Evolutionary conservation across 78 protist genomes (phyloP), one percentile per base, ranked within the genome.

Genomic region (Dictyostelium firmibasis): DNA sequence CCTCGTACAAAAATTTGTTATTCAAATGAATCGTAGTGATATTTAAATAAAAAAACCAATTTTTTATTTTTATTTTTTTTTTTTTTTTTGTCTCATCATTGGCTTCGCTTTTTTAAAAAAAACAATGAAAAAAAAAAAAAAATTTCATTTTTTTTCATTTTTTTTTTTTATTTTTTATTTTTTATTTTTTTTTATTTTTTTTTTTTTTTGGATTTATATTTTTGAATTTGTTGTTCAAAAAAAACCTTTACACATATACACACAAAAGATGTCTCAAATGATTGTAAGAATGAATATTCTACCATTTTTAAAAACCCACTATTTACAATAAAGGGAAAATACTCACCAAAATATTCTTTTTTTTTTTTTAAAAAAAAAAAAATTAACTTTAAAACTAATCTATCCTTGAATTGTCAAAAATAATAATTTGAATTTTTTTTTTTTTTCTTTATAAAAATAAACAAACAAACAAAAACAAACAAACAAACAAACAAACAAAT

Each of bases 181-280:
- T 50, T 79, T 44, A n/a, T 29, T 29, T 35, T 50, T 43, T 41
- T 81, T 53, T 81, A 53, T 20, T 35, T 27, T 20, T 41, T 33
- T 78, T 36, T 78, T 78, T 41, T 78, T 78, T 78, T 41, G 13
- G 10, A 41, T 77, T 77, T 77, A n/a, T 38, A 77, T 10, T 27
- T n/a, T 41, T 13, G 29, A 35, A 35, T 33, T 64, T 83, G 81
- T 16, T 83, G 43, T 36, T 38, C 31, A 67, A 62, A n/a, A 33
- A 50, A 57, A 3, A 4, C 35, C 6, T 5, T 7, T 50, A 44
- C 3, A 85, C 60, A 85, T 47, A 77, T 86, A 60, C 53, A 16
- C 41, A 64, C 8, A 31, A 50, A 62, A 76, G 25, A 87, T 87
- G 93, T 87, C 93, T 27, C 93, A 87, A 64, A 87, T 87, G 93